These are phyloP conservation scores for Eucalyptus marginata DNA, from an alignment of 345 rosid genomes.

Conservation along the genomic window DNA sequence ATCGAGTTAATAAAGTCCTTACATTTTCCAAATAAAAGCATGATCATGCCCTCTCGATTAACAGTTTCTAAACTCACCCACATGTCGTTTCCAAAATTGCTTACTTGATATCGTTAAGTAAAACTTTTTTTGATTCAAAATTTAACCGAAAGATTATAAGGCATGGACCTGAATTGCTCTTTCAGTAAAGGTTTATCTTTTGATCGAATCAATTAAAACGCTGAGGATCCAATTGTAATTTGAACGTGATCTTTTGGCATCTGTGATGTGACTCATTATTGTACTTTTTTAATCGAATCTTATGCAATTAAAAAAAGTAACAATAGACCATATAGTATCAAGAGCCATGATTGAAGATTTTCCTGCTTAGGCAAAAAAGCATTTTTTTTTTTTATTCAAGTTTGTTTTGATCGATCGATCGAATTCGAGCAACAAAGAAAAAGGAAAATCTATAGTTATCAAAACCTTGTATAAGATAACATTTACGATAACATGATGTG, in stretches of 20 bases:
- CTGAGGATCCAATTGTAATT: not conserved
- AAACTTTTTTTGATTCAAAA: not conserved
- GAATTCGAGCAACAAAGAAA: fast-evolving
- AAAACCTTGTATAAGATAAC: too few species aligned
- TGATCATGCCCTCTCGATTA: not conserved
- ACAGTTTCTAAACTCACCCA: not conserved
- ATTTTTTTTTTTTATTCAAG: too few species aligned
- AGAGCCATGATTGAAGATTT: not conserved
- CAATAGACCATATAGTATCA: too few species aligned
- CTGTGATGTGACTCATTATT: not conserved
- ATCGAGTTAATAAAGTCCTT: not conserved
- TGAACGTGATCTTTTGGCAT: not conserved
- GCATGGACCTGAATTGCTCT: fast-evolving
- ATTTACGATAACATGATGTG: too few species aligned
- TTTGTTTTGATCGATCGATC: too few species aligned
- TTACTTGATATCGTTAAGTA: fast-evolving
- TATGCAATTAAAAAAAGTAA: not conserved
- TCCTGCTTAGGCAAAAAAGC: fast-evolving
- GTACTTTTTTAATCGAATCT: too few species aligned
- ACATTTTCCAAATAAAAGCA: not conserved
- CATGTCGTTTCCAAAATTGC: fast-evolving
- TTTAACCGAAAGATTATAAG: fast-evolving
- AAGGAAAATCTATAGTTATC: too few species aligned
- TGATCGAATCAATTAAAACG: not conserved
- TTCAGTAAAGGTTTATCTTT: too few species aligned